Conservation (phyloP, 345 rosid genomes). For the Aethionema arabicum region DNA sequence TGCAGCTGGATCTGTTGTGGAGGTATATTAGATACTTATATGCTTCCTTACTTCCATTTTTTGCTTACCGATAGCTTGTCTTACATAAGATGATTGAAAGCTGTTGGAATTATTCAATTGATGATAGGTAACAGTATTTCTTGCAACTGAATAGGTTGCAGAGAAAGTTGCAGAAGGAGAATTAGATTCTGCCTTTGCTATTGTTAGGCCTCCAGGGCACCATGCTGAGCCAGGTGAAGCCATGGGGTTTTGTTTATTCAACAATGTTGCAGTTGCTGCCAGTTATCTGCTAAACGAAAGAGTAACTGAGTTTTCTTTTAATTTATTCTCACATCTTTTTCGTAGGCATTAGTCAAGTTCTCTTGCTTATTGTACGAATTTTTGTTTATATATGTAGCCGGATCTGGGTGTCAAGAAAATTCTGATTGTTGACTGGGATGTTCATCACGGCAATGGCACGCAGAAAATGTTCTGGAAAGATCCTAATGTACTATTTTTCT, state of each 20-base stretch:
- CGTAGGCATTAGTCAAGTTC: not conserved
- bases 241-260: conserved; percentile 92
- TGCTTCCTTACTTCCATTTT: not conserved
- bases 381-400: conserved; percentile 40
- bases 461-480: conserved; percentile 90
- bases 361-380: not conserved
- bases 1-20: conserved; percentile 85
- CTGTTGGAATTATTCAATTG: conserved; percentile 1
- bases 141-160: conserved; percentile 46
- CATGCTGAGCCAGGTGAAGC: conserved; percentile 88
- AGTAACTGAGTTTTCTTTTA: no score
- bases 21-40: conserved; percentile 44
- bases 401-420: conserved; percentile 77
- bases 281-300: conserved; percentile 62
- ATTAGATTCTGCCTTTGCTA: conserved; percentile 73
- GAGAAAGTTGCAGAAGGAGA: conserved; percentile 86
- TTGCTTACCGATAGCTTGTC: not conserved
- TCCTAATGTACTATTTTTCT: conserved; percentile 89
- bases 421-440: conserved; percentile 97
- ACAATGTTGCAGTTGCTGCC: conserved; percentile 90
- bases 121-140: not conserved
- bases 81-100: not conserved
- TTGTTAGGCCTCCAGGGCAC: conserved; percentile 99
- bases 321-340: no score
- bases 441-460: conserved; percentile 96